phyloP scores from a whole-genome alignment of 371 early-diverging fungal genomes.

The Sporodiniella umbellata region DNA sequence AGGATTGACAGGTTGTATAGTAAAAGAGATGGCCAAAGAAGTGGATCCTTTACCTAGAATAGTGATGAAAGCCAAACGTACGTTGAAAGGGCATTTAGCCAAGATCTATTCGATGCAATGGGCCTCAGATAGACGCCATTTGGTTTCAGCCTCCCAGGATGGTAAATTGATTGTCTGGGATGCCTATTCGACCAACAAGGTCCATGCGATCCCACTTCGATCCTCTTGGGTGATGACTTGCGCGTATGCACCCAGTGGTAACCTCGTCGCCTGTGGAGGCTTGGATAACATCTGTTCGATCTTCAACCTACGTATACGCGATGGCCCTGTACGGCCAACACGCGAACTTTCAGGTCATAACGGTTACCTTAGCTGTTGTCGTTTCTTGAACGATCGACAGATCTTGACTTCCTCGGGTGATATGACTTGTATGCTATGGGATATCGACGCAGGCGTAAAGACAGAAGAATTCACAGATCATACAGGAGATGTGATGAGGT shows the following conservation, averaged over 20 bases:
- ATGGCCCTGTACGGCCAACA: conserved; percentile 89
- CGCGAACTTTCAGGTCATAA: conserved; percentile 93
- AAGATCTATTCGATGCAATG: conserved; percentile 99
- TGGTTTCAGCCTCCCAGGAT: conserved; percentile 98
- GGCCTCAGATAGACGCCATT: conserved; percentile 91
- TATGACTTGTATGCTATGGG: conserved; percentile 99
- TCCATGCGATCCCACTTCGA: conserved; percentile 94
- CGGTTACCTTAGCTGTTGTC: conserved; percentile 95
- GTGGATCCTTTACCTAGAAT: conserved; percentile 79
- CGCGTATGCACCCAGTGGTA: conserved; percentile 97
- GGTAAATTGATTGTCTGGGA: conserved; percentile 99
- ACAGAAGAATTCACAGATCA: conserved; percentile 94
- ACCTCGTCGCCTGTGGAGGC: conserved; percentile 98
- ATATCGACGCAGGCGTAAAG: conserved; percentile 95
- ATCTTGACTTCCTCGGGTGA: conserved; percentile 95
- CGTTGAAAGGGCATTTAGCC: conserved; percentile 96
- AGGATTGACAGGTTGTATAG: too few species aligned
- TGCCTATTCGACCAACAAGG: conserved; percentile 96
- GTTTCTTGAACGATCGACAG: conserved; percentile 92
- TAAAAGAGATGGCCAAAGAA: conserved; percentile 48
- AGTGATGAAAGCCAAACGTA: conserved; percentile 62
- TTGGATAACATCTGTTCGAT: conserved; percentile 97
- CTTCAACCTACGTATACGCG: conserved; percentile 90
- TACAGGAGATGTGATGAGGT: conserved; percentile 98
- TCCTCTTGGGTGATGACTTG: conserved; percentile 99